Evolutionary conservation across 192 early-diverging fungal genomes (phyloP).

Genomic region (Oehlia diaphana): DNA sequence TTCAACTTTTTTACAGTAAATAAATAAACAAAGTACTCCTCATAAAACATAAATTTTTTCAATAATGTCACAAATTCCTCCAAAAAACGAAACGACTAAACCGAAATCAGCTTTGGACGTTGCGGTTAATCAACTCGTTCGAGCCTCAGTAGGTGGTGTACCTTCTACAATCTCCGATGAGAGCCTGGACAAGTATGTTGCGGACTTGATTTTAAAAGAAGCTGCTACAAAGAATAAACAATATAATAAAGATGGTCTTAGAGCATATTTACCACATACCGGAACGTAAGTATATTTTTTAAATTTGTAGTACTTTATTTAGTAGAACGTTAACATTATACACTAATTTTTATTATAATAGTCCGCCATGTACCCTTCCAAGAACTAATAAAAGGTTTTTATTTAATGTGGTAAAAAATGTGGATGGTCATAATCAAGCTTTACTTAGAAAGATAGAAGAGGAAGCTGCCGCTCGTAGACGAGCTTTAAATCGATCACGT

Average conservation of each 20-base stretch:
- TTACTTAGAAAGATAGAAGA: slow-evolving; percentile 50
- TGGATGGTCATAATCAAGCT: slow-evolving; percentile 54
- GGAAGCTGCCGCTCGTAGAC: slow-evolving; percentile 38
- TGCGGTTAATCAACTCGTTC: slow-evolving; percentile 43
- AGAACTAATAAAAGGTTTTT: slow-evolving; percentile 63
- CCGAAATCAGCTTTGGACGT: slow-evolving; percentile 28
- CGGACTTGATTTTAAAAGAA: slow-evolving; percentile 51
- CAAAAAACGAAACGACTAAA: background rate
- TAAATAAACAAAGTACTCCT: too few species aligned
- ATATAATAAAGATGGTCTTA: slow-evolving; percentile 42
- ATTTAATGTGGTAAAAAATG: slow-evolving; percentile 53
- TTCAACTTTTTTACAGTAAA: too few species aligned
- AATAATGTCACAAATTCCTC: background rate
- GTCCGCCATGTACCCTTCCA: slow-evolving; percentile 41
- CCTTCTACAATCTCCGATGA: slow-evolving; percentile 36
- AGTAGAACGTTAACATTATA: background rate
- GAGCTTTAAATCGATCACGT: slow-evolving; percentile 28
- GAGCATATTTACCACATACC: slow-evolving; percentile 39
- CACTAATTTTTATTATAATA: slow-evolving; percentile 24
- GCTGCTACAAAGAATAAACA: slow-evolving; percentile 39
- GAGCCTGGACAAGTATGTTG: slow-evolving; percentile 59
- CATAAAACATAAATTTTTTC: too few species aligned
- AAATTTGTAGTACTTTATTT: background rate
- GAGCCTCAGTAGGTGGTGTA: slow-evolving; percentile 50
- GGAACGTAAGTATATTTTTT: slow-evolving; percentile 24